phyloP scores from a whole-genome alignment of 179 eudicot species.

The Beta macrorhiza region DNA sequence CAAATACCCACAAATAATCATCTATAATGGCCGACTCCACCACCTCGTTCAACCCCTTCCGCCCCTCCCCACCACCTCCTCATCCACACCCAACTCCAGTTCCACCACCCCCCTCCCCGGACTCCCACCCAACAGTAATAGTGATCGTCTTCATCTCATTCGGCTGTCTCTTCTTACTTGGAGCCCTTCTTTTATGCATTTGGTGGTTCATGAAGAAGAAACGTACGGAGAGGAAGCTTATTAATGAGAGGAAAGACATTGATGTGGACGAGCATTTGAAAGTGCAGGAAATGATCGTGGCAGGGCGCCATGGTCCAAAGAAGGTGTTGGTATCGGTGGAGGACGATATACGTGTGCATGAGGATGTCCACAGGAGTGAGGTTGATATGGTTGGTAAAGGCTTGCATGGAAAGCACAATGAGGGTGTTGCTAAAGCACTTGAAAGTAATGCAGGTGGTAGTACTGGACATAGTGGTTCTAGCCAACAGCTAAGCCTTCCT shows the following conservation, averaged over 20 bases:
- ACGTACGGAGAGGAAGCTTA: conserved; percentile 32
- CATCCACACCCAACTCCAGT: conserved; percentile 17
- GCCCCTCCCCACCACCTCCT: conserved; percentile 10
- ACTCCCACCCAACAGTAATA: conserved; percentile 32
- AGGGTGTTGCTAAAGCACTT: neutral
- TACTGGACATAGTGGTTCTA: conserved; percentile 19
- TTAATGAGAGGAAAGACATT: conserved; percentile 40
- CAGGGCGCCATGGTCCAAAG: conserved; percentile 44
- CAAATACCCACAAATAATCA: neutral
- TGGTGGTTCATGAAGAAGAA: conserved; percentile 50
- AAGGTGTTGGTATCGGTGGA: conserved; percentile 38
- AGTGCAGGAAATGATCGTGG: conserved; percentile 44
- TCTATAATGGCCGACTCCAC: conserved; percentile 14
- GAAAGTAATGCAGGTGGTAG: neutral
- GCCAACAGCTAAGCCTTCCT: conserved; percentile 24
- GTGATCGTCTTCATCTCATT: conserved; percentile 39
- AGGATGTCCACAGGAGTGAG: conserved; percentile 39
- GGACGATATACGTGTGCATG: conserved; percentile 47
- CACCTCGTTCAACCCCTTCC: neutral
- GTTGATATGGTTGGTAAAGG: conserved; percentile 30
- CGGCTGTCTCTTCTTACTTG: conserved; percentile 40
- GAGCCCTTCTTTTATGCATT: conserved; percentile 32
- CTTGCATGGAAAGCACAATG: conserved; percentile 28
- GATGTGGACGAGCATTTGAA: conserved; percentile 47
- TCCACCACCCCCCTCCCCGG: conserved; percentile 21